A percentile compares a stretch with the other conserved stretches of the same genome.
Evolutionary conservation across 2,329 filamentous ascomycete species (phyloP).

Genomic region (Stemphylium lycopersici): DNA sequence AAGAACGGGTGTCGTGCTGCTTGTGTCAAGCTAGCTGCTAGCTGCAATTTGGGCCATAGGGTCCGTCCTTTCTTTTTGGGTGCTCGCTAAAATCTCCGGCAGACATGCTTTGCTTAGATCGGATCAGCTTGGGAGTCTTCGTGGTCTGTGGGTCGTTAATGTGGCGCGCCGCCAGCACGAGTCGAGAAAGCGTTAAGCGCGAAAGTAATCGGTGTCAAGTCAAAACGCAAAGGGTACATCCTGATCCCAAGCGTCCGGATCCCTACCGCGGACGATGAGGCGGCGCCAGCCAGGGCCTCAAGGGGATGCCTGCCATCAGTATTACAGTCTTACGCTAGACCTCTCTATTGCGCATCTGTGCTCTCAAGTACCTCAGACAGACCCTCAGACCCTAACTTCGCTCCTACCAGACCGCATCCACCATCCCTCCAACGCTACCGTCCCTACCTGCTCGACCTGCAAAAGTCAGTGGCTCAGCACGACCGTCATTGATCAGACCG

Average conservation of each 20-base stretch:
- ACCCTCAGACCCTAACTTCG: slow-evolving; percentile 40
- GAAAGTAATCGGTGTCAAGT: slow-evolving; percentile 39
- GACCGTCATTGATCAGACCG: slow-evolving; percentile 36
- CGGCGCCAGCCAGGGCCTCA: slow-evolving; percentile 28
- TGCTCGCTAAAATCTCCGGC: slow-evolving; percentile 37
- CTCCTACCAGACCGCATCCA: slow-evolving; percentile 40
- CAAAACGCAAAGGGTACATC: slow-evolving; percentile 38
- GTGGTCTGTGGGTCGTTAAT: slow-evolving; percentile 45
- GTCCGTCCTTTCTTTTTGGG: slow-evolving; percentile 27
- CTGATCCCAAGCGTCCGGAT: slow-evolving; percentile 44
- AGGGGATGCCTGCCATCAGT: slow-evolving; percentile 43
- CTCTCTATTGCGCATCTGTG: slow-evolving; percentile 41
- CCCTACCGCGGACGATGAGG: slow-evolving; percentile 43
- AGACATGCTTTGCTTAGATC: slow-evolving; percentile 37
- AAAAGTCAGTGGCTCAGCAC: slow-evolving; percentile 46
- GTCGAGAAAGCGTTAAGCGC: slow-evolving; percentile 40
- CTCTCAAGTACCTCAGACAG: slow-evolving; percentile 36
- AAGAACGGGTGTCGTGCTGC: slow-evolving; percentile 30
- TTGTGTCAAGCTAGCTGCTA: slow-evolving; percentile 38
- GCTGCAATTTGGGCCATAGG: slow-evolving; percentile 29
- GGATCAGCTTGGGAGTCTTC: slow-evolving; percentile 36
- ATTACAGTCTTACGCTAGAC: slow-evolving; percentile 42
- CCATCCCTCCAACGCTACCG: slow-evolving; percentile 34
- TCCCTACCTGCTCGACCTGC: slow-evolving; percentile 33
- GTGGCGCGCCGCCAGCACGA: slow-evolving; percentile 47